phyloP scores from a whole-genome alignment of 805 yeast genomes.

The Cyberlindnera saturnus region DNA sequence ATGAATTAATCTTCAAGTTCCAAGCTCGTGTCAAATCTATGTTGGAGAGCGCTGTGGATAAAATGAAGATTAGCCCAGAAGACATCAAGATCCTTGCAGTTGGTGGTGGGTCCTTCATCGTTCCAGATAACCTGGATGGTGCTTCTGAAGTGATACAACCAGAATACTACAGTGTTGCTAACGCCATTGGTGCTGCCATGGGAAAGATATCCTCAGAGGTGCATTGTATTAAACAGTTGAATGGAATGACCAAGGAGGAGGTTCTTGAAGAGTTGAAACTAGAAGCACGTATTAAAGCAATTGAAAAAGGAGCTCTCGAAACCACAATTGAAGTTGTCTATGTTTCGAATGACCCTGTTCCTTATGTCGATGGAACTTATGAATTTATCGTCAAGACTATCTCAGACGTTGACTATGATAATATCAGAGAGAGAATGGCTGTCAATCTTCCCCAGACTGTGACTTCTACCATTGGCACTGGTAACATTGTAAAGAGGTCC shows the following conservation, averaged over 20 bases:
- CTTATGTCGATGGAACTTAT: constrained; percentile 27
- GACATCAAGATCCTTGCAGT: constrained; percentile 38
- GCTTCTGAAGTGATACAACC: constrained; percentile 38
- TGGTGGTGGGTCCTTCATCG: constrained; percentile 46
- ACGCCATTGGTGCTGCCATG: constrained; percentile 47
- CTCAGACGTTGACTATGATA: constrained; percentile 15
- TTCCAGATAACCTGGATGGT: constrained; percentile 33
- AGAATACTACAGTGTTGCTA: constrained; percentile 37
- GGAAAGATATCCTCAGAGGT: constrained; percentile 33
- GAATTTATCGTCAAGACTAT: constrained; percentile 16
- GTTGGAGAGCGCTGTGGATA: constrained; percentile 35
- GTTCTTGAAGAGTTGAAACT: constrained; percentile 17
- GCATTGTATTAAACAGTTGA: constrained; percentile 5
- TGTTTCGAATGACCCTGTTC: constrained; percentile 23
- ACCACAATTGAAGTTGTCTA: constrained; percentile 22
- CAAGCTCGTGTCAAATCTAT: constrained; percentile 15
- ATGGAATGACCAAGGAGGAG: constrained; percentile 9
- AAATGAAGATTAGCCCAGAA: constrained; percentile 39
- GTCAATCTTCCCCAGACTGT: constrained; percentile 26
- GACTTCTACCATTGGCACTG: constrained; percentile 3
- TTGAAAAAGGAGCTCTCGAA: constrained; percentile 24
- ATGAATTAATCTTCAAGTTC: constrained; percentile 8
- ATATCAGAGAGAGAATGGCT: constrained; percentile 25
- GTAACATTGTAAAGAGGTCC: constrained; percentile 6
- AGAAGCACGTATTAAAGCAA: constrained; percentile 16